A percentile compares a stretch with the other conserved stretches of the same genome.
Evolutionary conservation across 2,329 filamentous ascomycete genomes (phyloP).

Genomic region (Dactylellina leptospora): DNA sequence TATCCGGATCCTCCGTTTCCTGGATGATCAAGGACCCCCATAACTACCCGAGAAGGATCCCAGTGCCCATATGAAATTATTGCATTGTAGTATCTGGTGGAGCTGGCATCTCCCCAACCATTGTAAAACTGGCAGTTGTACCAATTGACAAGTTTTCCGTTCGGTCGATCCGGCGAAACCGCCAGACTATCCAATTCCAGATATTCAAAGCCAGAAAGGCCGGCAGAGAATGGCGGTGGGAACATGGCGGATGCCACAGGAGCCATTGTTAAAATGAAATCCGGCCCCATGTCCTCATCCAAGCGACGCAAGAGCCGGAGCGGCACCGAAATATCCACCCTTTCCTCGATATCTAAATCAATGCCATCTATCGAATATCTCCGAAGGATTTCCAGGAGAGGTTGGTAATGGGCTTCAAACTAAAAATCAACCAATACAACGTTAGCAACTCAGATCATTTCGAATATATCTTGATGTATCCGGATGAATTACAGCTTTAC

Average conservation of each 20-base stretch:
- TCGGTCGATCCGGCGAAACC: slow-evolving; percentile 31
- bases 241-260: slow-evolving; percentile 65
- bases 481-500: background rate
- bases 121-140: slow-evolving; percentile 67
- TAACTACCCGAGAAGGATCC: slow-evolving; percentile 54
- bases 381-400: slow-evolving; percentile 62
- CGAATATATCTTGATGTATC: background rate
- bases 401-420: slow-evolving; percentile 65
- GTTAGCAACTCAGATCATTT: background rate
- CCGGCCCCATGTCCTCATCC: slow-evolving; percentile 62
- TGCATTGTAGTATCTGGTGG: slow-evolving; percentile 62
- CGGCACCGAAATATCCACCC: slow-evolving; percentile 60
- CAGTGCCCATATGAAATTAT: slow-evolving; percentile 62
- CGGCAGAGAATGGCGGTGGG: slow-evolving; percentile 50
- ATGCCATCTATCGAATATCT: slow-evolving; percentile 61
- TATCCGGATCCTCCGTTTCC: slow-evolving; percentile 52
- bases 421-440: background rate
- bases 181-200: slow-evolving; percentile 61
- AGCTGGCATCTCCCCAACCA: slow-evolving; percentile 65
- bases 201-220: slow-evolving; percentile 65
- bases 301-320: slow-evolving; percentile 49
- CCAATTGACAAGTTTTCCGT: slow-evolving; percentile 62
- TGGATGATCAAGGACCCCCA: slow-evolving; percentile 40
- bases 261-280: slow-evolving; percentile 65
- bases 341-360: slow-evolving; percentile 65